Evolutionary conservation across 176 grass and related monocot genomes (phyloP), one percentile per base, ranked within the genome.

Genomic region (Puya raimondii): DNA sequence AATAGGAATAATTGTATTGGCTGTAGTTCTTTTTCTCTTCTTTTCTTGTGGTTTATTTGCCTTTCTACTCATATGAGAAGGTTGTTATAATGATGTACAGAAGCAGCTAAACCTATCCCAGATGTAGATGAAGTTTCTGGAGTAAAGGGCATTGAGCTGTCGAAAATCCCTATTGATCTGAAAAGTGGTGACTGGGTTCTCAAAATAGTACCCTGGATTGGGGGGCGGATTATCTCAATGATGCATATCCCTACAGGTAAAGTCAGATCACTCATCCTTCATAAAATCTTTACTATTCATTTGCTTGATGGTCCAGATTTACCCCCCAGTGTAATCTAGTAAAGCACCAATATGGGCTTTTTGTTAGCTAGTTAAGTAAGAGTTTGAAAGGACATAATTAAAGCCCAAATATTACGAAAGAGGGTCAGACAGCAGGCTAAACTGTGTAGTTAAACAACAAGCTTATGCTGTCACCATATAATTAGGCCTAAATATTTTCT

Each of bases 141-240:
- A 74, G 81, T 81, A 63, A 83, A 87, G 74, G 82, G 86, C 49
- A 64, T 73, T 68, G 89, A 97, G 66, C 93, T 97, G 23, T 97
- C 74, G 57, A 92, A 92, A 73, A 80, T 64, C 78, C 86, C 93
- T 85, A 65, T 97, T 48, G 89, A 97, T 79, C 71, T 97, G 50
- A 92, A 87, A 54, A 92, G 86, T 72, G 81, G 88, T 54, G 77
- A 97, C 73, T 97, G 93, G 93, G 49, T 64, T 23, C 79, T 97
- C 71, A 92, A 92, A 71, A 61, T 97, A 73, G 86, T 97, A 42
- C 93, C 89, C 5, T 97, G 93, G 86, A 92, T 97, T 75, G 93
- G 93, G 0, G 93, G 89, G 29, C 89, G 93, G 61, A 85, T 92
- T 84, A 84, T 92, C 48, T 97, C 89, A 6, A 92, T 97, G 88